Evolutionary conservation across 441 rosid genomes (phyloP), one percentile per base, ranked within the genome.

Genomic region (Arabidopsis hybrid): DNA sequence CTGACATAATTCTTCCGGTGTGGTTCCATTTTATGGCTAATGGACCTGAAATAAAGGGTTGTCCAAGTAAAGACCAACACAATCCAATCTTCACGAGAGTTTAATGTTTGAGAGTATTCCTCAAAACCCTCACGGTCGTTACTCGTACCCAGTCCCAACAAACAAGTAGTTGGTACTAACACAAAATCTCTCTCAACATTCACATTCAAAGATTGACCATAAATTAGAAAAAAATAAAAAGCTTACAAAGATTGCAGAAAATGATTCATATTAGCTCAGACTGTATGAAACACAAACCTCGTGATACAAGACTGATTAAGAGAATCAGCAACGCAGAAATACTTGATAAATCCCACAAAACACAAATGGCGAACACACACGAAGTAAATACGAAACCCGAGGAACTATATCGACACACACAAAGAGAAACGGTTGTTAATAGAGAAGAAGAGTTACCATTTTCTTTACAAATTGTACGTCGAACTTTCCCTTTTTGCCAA

Each of bases 241-340:
- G 32, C 46, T 58, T 26, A 16, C 60, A 71, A 61, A 45, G 5
- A 4, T 6, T 39, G 62, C 69, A 71, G 6, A 36, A 36, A 62
- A 26, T 56, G 55, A 65, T 56, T 43, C 14, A 45, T 49, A 60
- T 38, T 40, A 71, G 34, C 43, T 31, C 38, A 26, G 5, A 50
- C 36, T 47, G n/a, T 49, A 57, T 36, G 55, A 29, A 53, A 69
- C 52, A 63, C 47, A 69, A 69, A 76, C 31, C 64, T 31, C 74
- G 69, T 75, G 60, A 38, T 46, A 61, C 71, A 69, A 46, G 17
- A 61, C 58, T 69, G 64, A 67, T 52, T 50, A 61, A 72, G 62
- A 52, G 55, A 72, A 72, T 67, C 68, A 75, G 17, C 60, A 46
- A 58, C 13, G 1, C 13, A 2, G 57, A 49, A 34, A 45, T 3